Evolutionary conservation across 2,329 filamentous ascomycete species (phyloP).

Genomic region (Fusarium coffeatum): DNA sequence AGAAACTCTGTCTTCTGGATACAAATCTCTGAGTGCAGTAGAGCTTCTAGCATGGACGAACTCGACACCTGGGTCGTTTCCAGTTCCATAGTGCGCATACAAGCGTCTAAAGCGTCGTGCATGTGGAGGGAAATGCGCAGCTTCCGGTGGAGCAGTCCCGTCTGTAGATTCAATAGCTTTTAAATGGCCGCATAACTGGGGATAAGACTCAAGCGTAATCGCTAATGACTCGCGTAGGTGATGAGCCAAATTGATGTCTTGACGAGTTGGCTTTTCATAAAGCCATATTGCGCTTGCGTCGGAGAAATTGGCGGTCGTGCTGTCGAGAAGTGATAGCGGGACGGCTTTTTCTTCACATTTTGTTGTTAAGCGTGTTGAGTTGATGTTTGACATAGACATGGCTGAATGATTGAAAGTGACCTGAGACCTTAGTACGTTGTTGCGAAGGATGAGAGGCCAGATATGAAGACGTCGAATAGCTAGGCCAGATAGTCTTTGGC

Average conservation of each 20-base stretch:
- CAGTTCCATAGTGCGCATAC: slow-evolving; percentile 35
- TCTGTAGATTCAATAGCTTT: slow-evolving; percentile 22
- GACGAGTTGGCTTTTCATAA: slow-evolving; percentile 14
- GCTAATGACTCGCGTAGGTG: slow-evolving; percentile 26
- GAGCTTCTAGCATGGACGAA: slow-evolving; percentile 27
- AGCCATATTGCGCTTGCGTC: slow-evolving; percentile 41
- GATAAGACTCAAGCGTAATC: slow-evolving; percentile 30
- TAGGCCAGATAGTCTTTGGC: background rate
- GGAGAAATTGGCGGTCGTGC: slow-evolving; percentile 41
- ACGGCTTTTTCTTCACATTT: slow-evolving; percentile 3
- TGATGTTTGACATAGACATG: slow-evolving; percentile 2
- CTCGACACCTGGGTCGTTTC: slow-evolving; percentile 37
- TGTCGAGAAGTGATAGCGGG: slow-evolving; percentile 40
- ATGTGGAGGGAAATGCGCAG: slow-evolving; percentile 30
- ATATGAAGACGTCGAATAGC: too few species aligned
- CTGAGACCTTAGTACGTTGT: too few species aligned
- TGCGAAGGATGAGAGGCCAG: too few species aligned
- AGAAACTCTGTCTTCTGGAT: slow-evolving; percentile 10
- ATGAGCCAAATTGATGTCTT: background rate
- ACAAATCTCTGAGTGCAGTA: slow-evolving; percentile 20
- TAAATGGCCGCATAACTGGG: slow-evolving; percentile 39
- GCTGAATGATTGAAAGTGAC: too few species aligned
- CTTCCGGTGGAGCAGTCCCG: slow-evolving; percentile 16
- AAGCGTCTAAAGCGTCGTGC: slow-evolving; percentile 38
- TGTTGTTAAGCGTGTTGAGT: background rate